Evolutionary conservation across 1,284 basidiomycete genomes (phyloP), one percentile per base, ranked within the genome.

Genomic region (Tilletia setariae): DNA sequence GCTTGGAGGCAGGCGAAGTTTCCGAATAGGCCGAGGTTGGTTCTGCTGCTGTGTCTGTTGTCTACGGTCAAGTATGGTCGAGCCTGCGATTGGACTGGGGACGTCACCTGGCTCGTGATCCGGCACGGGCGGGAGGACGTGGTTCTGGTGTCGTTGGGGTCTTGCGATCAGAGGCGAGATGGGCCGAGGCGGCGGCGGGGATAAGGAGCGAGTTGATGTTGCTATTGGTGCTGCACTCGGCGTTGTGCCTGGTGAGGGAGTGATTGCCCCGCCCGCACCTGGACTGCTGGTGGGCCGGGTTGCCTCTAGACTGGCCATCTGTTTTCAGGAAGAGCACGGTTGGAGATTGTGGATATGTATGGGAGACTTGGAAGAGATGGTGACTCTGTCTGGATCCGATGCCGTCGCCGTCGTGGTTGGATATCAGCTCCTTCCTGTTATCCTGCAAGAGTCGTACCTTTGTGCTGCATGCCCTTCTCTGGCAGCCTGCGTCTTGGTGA

Each of bases 161-260:
- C 51, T 21, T 15, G 51, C 16, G 15, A 53, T 25, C 4, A 28
- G 51, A 1, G 51, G 51, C 21, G 51, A 53, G 51, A 28, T 53
- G 51, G 51, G 51, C n/a, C n/a, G 21, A 2, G n/a, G 51, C 51
- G 51, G 51, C n/a, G 51, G 51, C 21, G 51, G 51, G 11, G 51
- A 53, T 13, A 53, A 25, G 7, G 51, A 21, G 1, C 51, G 51
- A 25, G 21, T 11, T 15, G 51, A 21, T 25, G n/a, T 15, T 63
- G 49, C 62, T 68, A 42, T 43, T 28, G 30, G 56, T 42, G 32
- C 53, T 67, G 51, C 59, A 56, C 21, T 67, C 40, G 23, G 40
- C 42, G 46, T 68, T 66, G 49, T 56, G n/a, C 63, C 21, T 53
- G 61, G 63, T 44, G 11, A 65, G 46, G 64, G 35, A 40, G 35